These are phyloP conservation scores for Candida pseudoviswanathii DNA, from an alignment of 1,139 yeast genomes.

Conservation along the genomic window DNA sequence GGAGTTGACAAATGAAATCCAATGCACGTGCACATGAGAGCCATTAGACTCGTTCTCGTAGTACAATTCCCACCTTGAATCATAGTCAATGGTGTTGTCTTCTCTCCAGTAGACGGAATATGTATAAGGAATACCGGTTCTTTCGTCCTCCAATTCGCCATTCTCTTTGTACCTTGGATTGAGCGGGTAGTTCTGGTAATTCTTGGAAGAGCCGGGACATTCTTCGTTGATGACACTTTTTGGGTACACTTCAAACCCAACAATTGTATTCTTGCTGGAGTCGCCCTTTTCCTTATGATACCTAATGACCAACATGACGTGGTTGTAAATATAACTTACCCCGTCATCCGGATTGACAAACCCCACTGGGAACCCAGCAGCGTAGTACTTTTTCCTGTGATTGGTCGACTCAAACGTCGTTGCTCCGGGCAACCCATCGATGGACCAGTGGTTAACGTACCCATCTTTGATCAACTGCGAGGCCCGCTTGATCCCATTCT, in stretches of 20 bases:
- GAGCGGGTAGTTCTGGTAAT: slow-evolving; percentile 57
- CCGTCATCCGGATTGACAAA: slow-evolving; percentile 55
- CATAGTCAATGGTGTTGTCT: slow-evolving; percentile 67
- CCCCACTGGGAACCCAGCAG: slow-evolving; percentile 88
- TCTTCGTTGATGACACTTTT: slow-evolving; percentile 68
- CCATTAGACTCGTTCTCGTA: slow-evolving; percentile 55
- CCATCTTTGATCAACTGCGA: slow-evolving; percentile 64
- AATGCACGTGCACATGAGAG: slow-evolving; percentile 55
- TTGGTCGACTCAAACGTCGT: slow-evolving; percentile 75
- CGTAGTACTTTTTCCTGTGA: slow-evolving; percentile 66
- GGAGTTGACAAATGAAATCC: slow-evolving; percentile 72
- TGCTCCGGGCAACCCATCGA: slow-evolving; percentile 88
- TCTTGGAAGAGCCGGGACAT: slow-evolving; percentile 70
- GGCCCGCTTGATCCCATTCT: slow-evolving; percentile 56
- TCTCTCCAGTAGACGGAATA: slow-evolving; percentile 91
- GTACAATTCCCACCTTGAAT: slow-evolving; percentile 75
- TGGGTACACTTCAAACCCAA: slow-evolving; percentile 91
- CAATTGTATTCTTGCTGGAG: slow-evolving; percentile 57
- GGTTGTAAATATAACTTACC: slow-evolving; percentile 68
- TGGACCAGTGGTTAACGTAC: slow-evolving; percentile 80
- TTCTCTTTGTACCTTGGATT: slow-evolving; percentile 20
- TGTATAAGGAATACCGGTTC: slow-evolving; percentile 66
- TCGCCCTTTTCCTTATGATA: slow-evolving; percentile 54
- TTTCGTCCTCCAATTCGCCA: slow-evolving; percentile 23
- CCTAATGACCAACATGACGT: slow-evolving; percentile 77